phyloP scores from a whole-genome alignment of 139 green algal species.

The Raphidocelis subcapitata region DNA sequence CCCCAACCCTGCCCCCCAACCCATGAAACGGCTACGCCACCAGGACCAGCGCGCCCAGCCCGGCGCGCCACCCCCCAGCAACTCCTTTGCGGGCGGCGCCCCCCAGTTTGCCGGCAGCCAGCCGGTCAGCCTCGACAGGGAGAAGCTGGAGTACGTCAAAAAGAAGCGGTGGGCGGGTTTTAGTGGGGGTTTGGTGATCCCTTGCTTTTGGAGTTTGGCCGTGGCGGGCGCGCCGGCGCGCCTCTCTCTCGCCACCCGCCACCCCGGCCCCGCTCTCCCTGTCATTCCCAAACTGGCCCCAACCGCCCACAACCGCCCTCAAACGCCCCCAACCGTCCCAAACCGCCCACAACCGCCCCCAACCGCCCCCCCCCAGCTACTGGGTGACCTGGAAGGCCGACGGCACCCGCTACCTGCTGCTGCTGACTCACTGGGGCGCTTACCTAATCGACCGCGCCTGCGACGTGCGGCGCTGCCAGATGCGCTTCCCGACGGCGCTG shows the following conservation, averaged over 20 bases:
- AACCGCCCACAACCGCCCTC: no score
- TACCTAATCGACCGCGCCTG: conserved; percentile 93
- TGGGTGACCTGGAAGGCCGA: conserved; percentile 97
- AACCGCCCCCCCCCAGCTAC: conserved; percentile 47
- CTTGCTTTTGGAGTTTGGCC: no score
- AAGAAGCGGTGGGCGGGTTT: conserved; percentile 46
- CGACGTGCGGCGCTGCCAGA: conserved; percentile 50
- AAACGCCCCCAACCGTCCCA: no score
- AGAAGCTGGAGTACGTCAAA: conserved; percentile 68
- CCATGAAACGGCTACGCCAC: no score
- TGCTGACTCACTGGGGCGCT: conserved; percentile 68
- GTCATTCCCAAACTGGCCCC: no score
- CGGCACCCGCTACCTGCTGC: conserved; percentile 94
- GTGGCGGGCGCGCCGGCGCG: no score
- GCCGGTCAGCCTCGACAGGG: conserved; percentile 82
- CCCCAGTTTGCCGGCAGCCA: conserved; percentile 86
- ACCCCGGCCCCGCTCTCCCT: no score
- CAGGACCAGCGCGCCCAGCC: no score
- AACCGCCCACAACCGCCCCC: no score
- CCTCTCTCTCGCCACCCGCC: no score
- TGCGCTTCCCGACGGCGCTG: conserved; percentile 59
- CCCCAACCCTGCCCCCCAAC: no score
- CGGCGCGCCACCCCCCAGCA: background rate
- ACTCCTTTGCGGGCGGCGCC: background rate
- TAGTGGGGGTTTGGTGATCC: no score